Evolutionary conservation across 257 asterid species (phyloP).

Genomic region (Nicotiana undulata): DNA sequence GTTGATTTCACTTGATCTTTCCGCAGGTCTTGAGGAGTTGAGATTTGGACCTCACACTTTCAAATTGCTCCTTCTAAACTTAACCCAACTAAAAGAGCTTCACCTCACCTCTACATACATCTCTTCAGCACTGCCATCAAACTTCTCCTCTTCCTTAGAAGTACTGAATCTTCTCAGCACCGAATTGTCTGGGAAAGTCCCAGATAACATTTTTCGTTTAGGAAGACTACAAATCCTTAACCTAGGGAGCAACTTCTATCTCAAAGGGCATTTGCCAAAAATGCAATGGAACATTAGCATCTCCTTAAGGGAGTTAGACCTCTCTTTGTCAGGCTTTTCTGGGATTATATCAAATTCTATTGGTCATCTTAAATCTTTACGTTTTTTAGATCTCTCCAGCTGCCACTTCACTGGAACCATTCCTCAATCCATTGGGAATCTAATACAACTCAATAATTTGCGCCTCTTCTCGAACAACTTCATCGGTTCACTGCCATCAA

Average conservation of each 20-base stretch:
- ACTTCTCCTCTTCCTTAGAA: slow-evolving; percentile 13
- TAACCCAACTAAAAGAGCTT: slow-evolving; percentile 9
- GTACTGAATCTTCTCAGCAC: slow-evolving; percentile 11
- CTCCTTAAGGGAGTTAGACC: slow-evolving; percentile 3
- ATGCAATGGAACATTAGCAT: slow-evolving; percentile 13
- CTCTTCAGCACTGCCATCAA: slow-evolving; percentile 15
- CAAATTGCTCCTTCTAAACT: slow-evolving; percentile 20
- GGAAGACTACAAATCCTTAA: slow-evolving; percentile 10
- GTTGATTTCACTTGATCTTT: slow-evolving; percentile 18
- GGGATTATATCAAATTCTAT: slow-evolving; percentile 18
- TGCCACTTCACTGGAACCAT: slow-evolving; percentile 16
- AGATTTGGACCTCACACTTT: slow-evolving; percentile 14
- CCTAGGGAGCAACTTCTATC: not conserved
- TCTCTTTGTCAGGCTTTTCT: slow-evolving; percentile 11
- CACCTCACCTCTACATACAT: not conserved
- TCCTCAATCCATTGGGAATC: slow-evolving; percentile 22
- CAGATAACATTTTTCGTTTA: slow-evolving; percentile 1
- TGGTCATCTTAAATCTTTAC: slow-evolving; percentile 10
- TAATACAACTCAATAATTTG: slow-evolving; percentile 3
- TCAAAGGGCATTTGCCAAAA: slow-evolving; percentile 8
- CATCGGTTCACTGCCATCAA: slow-evolving; percentile 19
- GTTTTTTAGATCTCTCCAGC: slow-evolving; percentile 1
- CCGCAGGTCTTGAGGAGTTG: not conserved
- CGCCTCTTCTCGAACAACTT: slow-evolving; percentile 11
- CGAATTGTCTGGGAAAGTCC: slow-evolving; percentile 10